phyloP scores from a whole-genome alignment of 2,329 filamentous ascomycete species.

The Ophiobolus disseminans region DNA sequence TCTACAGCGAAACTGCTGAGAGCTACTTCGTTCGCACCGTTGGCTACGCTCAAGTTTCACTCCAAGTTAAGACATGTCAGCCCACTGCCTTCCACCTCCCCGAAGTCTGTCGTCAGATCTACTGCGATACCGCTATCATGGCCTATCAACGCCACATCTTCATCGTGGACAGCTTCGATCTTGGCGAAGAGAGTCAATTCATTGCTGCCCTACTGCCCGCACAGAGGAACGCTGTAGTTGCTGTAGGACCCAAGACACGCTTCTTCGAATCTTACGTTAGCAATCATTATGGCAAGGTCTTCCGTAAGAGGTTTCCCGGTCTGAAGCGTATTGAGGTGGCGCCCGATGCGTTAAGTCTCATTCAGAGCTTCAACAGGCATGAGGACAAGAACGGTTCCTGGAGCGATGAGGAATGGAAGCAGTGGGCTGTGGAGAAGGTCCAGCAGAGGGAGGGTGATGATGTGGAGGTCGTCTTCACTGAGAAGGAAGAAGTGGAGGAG shows the following conservation, averaged over 20 bases:
- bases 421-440: neutral
- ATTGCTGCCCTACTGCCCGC: too few species aligned
- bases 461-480: conserved; percentile 4
- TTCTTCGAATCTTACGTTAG: too few species aligned
- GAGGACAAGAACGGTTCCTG: too few species aligned
- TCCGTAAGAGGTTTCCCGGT: too few species aligned
- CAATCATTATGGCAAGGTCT: too few species aligned
- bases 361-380: too few species aligned
- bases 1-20: neutral
- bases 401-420: conserved; percentile 2
- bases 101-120: conserved; percentile 16
- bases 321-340: too few species aligned
- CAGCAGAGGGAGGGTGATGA: conserved; percentile 10
- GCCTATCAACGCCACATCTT: conserved; percentile 16
- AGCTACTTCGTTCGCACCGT: too few species aligned
- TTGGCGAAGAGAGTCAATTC: too few species aligned
- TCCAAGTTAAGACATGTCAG: neutral
- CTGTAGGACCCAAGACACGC: too few species aligned
- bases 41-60: neutral
- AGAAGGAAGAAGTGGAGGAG: too few species aligned
- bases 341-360: too few species aligned
- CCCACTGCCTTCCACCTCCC: conserved; percentile 16
- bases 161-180: conserved; percentile 5
- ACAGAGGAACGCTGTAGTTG: neutral
- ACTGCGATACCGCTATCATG: conserved; percentile 18